Evolutionary conservation across 257 asterid genomes (phyloP), one percentile per base, ranked within the genome.

Genomic region (Penstemon eatonii): DNA sequence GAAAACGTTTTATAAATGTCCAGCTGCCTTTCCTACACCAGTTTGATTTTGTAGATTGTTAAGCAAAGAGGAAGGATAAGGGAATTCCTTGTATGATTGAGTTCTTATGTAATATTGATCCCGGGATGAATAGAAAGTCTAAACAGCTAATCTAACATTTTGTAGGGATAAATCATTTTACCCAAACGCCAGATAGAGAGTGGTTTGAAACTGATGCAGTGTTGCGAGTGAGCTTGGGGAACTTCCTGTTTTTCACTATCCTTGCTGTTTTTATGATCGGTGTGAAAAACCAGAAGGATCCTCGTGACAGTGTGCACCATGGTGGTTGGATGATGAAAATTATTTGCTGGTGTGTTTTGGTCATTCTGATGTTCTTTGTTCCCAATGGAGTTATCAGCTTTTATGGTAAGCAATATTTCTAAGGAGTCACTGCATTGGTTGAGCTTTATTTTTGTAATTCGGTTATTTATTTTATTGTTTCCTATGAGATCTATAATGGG

Each of bases 121-220:
- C 33, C 3, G 39, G 51, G 15, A 45, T 64, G 66, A 8, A 55
- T 8, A 25, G 43, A 69, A 41, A 60, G 65, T 5, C 57, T 70
- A 59, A 25, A 69, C 71, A 37, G 41, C 54, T 41, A 62, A 13
- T 61, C 25, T 33, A 2, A 59, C 8, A 9, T 62, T 64, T 61
- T 73, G 79, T 73, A 92, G 98, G 98, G 96, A 92, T 92, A 80
- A 92, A 92, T 79, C 91, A 88, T 69, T 92, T 92, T 68, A 91
- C 83, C 75, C 81, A 87, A 56, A 92, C 98, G 53, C 98, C 98
- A n/a, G 90, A 83, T 60, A 83, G 92, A 43, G 96, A 89, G 79
- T 89, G 98, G 98, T 92, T 92, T 74, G 96, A 92, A 78, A 92
- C 98, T 18, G 98, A 92, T 75, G 96, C 96, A 12, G 98, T 89